These are phyloP conservation scores for Trichoderma hamatum DNA, from an alignment of 2,329 filamentous ascomycete species.

Conservation along the genomic window DNA sequence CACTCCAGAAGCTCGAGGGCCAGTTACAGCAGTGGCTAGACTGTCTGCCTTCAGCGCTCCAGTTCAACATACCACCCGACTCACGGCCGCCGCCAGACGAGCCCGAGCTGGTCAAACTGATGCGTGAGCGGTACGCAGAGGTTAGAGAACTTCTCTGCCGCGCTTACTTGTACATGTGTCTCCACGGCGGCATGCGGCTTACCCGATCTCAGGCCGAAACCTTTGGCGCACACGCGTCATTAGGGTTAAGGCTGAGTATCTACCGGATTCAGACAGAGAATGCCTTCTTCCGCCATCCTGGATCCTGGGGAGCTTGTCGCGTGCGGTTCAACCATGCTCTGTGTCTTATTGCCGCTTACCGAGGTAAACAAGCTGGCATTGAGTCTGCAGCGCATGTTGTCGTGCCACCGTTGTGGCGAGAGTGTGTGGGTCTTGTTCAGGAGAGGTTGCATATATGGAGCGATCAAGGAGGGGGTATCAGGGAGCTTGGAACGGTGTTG, in stretches of 20 bases:
- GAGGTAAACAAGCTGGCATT: slow-evolving; percentile 4
- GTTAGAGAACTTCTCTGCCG: slow-evolving; percentile 8
- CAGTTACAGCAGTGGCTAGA: slow-evolving; percentile 10
- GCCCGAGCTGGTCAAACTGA: slow-evolving; percentile 2
- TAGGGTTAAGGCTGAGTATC: not conserved
- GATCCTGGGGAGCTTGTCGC: slow-evolving; percentile 8
- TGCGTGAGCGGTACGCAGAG: slow-evolving; percentile 11
- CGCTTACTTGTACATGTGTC: slow-evolving; percentile 16
- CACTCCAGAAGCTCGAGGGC: not conserved
- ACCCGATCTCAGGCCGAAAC: slow-evolving; percentile 8
- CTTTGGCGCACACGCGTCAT: not conserved
- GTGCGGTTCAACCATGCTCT: slow-evolving; percentile 12
- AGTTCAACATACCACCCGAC: slow-evolving; percentile 3
- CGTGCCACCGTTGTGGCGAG: not conserved
- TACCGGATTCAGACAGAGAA: slow-evolving; percentile 14
- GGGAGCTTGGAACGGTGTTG: not conserved
- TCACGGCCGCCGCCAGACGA: not conserved
- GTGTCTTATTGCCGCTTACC: slow-evolving; percentile 7
- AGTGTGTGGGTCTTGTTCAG: slow-evolving; percentile 5
- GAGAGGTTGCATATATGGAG: slow-evolving; percentile 11
- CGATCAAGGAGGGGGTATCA: not conserved
- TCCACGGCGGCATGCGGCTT: slow-evolving; percentile 8
- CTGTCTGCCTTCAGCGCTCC: not conserved
- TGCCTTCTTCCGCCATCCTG: slow-evolving; percentile 9
- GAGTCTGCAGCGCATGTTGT: slow-evolving; percentile 14